Evolutionary conservation across 208 protist genomes (phyloP).

Genomic region (Crithidia expoeki): DNA sequence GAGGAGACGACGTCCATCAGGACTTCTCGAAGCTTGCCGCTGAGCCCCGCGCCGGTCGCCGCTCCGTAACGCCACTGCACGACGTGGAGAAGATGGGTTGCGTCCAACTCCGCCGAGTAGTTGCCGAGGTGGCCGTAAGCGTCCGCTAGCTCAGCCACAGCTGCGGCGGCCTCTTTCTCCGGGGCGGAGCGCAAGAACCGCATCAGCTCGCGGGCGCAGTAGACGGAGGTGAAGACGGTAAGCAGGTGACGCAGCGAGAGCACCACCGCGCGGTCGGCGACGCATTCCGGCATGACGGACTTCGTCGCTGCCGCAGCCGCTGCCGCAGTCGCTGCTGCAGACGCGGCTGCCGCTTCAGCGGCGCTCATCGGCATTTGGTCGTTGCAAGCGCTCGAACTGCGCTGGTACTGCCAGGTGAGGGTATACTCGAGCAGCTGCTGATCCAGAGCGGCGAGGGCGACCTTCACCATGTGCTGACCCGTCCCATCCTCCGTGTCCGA

Average conservation of each 20-base stretch:
- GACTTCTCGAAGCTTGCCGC: conserved; percentile 17
- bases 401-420: conserved; percentile 51
- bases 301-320: conserved; percentile 5
- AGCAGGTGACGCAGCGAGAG: conserved; percentile 58
- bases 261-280: conserved; percentile 43
- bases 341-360: conserved; percentile 1
- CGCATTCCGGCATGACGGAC: conserved; percentile 41
- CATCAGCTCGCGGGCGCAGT: conserved; percentile 46
- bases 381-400: conserved; percentile 7
- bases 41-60: neutral
- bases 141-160: conserved; percentile 20
- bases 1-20: conserved; percentile 25
- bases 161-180: conserved; percentile 16
- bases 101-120: conserved; percentile 71
- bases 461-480: conserved; percentile 30
- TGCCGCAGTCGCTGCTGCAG: neutral
- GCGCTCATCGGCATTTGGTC: conserved; percentile 10
- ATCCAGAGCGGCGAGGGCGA: conserved; percentile 57
- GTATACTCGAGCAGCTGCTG: conserved; percentile 60
- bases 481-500: conserved; percentile 35
- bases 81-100: conserved; percentile 67
- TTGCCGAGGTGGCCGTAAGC: conserved; percentile 36
- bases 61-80: conserved; percentile 34
- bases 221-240: conserved; percentile 58
- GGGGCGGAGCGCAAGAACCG: conserved; percentile 12